Percentiles rank a stretch among this genome's conserved stretches.
These are phyloP conservation scores for Delonix regia DNA, from an alignment of 306 rosid genomes.

Conservation along the genomic window DNA sequence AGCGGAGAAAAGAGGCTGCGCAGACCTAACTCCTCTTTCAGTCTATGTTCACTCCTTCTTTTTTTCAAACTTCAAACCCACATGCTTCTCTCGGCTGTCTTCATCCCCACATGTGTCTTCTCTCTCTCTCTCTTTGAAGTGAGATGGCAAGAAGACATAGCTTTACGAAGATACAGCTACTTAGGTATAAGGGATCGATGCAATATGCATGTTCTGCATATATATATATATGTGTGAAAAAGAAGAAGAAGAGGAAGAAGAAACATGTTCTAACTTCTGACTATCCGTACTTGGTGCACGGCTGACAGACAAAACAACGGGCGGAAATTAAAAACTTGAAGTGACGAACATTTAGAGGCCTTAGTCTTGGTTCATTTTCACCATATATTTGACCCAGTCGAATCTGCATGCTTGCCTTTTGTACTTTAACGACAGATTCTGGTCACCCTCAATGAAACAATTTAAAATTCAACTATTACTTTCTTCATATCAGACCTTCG, in stretches of 20 bases:
- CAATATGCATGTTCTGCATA: too few species aligned
- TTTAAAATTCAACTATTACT: neutral
- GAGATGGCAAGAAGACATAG: neutral
- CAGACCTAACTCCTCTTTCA: slow-evolving; percentile 46
- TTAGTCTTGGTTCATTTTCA: neutral
- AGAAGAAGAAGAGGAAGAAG: neutral
- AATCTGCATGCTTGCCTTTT: neutral
- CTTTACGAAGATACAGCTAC: neutral
- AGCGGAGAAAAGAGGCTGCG: slow-evolving; percentile 49
- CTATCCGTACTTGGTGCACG: too few species aligned
- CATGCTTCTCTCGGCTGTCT: slow-evolving; percentile 39
- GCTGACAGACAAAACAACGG: too few species aligned
- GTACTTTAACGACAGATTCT: neutral
- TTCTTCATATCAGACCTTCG: neutral
- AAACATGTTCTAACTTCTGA: neutral
- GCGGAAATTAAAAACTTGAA: neutral
- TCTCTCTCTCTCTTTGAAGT: neutral
- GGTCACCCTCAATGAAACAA: neutral
- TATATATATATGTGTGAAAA: too few species aligned
- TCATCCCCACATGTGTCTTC: neutral
- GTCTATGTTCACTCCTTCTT: too few species aligned
- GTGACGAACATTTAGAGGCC: neutral
- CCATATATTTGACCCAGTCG: neutral
- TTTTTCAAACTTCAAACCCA: slow-evolving; percentile 58
- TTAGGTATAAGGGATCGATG: too few species aligned